Evolutionary conservation across 192 early-diverging fungal species (phyloP).

Genomic region (Coemansia sp.): DNA sequence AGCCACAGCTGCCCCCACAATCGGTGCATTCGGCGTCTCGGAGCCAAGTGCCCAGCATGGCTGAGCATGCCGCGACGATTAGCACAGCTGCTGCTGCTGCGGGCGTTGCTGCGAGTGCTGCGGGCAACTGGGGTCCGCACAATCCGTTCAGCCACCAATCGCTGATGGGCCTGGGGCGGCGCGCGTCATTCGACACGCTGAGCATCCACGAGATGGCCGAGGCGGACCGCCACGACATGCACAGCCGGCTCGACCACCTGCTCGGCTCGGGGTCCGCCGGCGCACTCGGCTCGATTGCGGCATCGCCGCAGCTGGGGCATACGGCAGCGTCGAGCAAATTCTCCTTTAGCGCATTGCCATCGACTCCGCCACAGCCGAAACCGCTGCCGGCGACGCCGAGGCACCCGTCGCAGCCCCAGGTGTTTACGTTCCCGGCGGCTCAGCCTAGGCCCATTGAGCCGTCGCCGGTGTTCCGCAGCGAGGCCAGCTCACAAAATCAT

Average conservation of each 20-base stretch:
- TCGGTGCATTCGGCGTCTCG: neutral
- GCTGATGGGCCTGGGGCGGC: constrained; percentile 12
- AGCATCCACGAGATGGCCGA: constrained; percentile 52
- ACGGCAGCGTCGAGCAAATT: constrained; percentile 33
- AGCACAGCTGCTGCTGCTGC: neutral
- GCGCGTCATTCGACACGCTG: constrained; percentile 43
- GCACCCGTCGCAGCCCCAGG: constrained; percentile 14
- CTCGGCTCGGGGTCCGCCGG: constrained; percentile 9
- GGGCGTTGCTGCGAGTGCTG: neutral
- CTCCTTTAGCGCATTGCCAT: constrained; percentile 18
- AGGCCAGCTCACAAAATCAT: neutral
- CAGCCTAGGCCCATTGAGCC: constrained; percentile 1
- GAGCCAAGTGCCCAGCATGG: neutral
- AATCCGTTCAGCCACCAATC: constrained; percentile 24
- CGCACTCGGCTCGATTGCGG: constrained; percentile 6
- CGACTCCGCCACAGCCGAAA: neutral
- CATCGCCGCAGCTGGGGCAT: constrained; percentile 1
- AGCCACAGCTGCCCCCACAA: neutral
- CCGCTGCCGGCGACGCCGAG: constrained; percentile 36
- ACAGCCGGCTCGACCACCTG: constrained; percentile 39
- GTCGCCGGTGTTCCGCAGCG: constrained; percentile 22
- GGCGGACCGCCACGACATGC: constrained; percentile 35
- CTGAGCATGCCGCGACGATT: neutral
- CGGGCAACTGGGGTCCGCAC: constrained; percentile 12
- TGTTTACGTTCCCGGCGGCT: constrained; percentile 36